Evolutionary conservation across 2,329 filamentous ascomycete species (phyloP), one percentile per base, ranked within the genome.

Genomic region (Elsinoe perseae): DNA sequence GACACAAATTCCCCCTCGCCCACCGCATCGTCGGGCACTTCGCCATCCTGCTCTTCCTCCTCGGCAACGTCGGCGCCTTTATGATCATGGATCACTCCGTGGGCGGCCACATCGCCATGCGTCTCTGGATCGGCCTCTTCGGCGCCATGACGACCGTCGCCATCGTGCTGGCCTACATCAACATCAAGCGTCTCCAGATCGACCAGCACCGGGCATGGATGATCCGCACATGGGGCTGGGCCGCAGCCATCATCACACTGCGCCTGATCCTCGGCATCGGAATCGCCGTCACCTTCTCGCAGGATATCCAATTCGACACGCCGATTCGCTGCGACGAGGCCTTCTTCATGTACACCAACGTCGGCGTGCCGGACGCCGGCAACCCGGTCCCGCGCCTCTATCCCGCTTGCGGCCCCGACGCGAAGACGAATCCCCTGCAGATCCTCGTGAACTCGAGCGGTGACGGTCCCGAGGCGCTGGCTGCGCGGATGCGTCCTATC

Each of bases 191-290:
- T 1, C 66, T 84, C 1, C 81, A 84, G 63, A 80, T 86, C 50
- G 80, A 84, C 28, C 77, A 84, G 62, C 82, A 85, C 59, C 74
- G 82, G 1, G 79, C 79, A 2, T 85, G 81, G 81, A 85, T 84
- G 81, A 62, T 85, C 27, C 66, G 82, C 20, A 72, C 61, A 8
- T 64, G 59, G 63, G 60, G 58, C 2, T 61, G 77, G 74, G 73
- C 71, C n/a, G 73, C 73, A 2, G 67, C 70, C 2, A 79, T 83
- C 59, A 73, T 83, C 59, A 80, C 80, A 0, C 66, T 71, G 42
- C 75, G 80, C 8, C 59, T 81, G 23, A 72, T 81, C 30, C 67
- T 78, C 38, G 68, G 75, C 56, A 66, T 77, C 34, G 61, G 71
- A 0, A 72, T 73, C 1, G 60, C 59, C 1, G 69, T 78, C 7